These are phyloP conservation scores for Sechiopsis laciniata DNA, from an alignment of 306 rosid species.

Conservation along the genomic window DNA sequence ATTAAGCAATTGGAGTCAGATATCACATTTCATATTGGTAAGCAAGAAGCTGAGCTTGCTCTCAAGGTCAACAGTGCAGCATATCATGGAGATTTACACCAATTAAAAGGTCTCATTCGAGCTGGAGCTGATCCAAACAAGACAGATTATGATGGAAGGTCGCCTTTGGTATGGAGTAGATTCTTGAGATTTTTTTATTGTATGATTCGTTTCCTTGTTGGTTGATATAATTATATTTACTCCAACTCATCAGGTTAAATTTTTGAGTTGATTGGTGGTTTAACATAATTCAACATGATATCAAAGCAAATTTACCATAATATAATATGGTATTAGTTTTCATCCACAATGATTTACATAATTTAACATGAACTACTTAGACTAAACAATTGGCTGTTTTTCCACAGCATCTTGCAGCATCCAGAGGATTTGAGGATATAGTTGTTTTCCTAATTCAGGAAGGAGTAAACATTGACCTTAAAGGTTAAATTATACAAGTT, in stretches of 20 bases:
- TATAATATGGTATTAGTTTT: too few relatives aligned
- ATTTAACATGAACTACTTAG: too few relatives aligned
- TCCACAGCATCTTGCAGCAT: not conserved
- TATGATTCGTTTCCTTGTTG: too few relatives aligned
- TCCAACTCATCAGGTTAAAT: too few relatives aligned
- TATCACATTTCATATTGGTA: too few relatives aligned
- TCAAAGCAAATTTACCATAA: too few relatives aligned
- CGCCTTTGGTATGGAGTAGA: not conserved
- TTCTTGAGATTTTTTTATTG: too few relatives aligned
- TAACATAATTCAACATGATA: too few relatives aligned
- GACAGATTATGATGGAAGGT: not conserved
- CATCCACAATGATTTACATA: too few relatives aligned
- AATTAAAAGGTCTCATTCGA: not conserved
- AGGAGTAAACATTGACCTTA: not conserved
- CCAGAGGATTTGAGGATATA: not conserved
- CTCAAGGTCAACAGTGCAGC: not conserved
- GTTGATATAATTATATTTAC: too few relatives aligned
- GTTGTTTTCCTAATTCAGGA: not conserved
- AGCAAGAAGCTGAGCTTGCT: not conserved
- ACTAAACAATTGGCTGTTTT: too few relatives aligned
- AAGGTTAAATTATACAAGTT: not conserved
- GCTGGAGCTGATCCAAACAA: not conserved
- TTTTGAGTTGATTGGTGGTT: too few relatives aligned
- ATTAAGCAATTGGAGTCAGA: not conserved
- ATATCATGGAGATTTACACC: not conserved